A percentile compares a stretch with the other conserved stretches of the same genome.
These are phyloP conservation scores for Balakata baccata DNA, from an alignment of 345 rosid species.

Conservation along the genomic window DNA sequence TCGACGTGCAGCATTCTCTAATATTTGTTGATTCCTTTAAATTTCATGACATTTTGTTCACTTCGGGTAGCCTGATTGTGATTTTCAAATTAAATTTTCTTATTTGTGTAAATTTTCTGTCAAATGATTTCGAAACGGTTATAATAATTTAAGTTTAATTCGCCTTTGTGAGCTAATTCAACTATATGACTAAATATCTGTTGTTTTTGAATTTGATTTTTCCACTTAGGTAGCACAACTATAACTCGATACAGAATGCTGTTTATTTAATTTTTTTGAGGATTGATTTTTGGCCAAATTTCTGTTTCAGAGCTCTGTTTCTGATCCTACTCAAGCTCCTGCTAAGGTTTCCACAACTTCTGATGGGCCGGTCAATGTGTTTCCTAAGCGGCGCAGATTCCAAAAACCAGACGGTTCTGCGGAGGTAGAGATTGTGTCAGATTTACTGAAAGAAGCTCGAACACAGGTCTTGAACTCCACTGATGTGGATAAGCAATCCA, in stretches of 20 bases:
- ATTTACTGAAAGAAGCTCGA: conserved; percentile 31
- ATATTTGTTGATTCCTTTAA: too few relatives aligned
- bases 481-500: conserved; percentile 22
- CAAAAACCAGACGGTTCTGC: conserved; percentile 6
- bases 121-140: background rate
- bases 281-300: background rate
- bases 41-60: background rate
- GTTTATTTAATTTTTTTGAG: too few relatives aligned
- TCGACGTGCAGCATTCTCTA: background rate
- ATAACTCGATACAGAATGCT: too few relatives aligned
- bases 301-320: conserved; percentile 16
- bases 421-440: conserved; percentile 26
- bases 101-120: background rate
- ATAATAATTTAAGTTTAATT: background rate
- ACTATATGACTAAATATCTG: background rate
- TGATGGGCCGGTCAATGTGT: background rate
- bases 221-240: too few relatives aligned
- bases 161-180: background rate
- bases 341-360: conserved; percentile 3
- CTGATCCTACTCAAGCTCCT: conserved; percentile 19
- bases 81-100: background rate
- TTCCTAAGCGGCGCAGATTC: conserved; percentile 5
- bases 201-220: too few relatives aligned
- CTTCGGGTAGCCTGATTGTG: background rate
- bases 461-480: conserved; percentile 25